These are phyloP conservation scores for Blumeriella jaapii DNA, from an alignment of 2,329 filamentous ascomycete genomes.

Conservation along the genomic window DNA sequence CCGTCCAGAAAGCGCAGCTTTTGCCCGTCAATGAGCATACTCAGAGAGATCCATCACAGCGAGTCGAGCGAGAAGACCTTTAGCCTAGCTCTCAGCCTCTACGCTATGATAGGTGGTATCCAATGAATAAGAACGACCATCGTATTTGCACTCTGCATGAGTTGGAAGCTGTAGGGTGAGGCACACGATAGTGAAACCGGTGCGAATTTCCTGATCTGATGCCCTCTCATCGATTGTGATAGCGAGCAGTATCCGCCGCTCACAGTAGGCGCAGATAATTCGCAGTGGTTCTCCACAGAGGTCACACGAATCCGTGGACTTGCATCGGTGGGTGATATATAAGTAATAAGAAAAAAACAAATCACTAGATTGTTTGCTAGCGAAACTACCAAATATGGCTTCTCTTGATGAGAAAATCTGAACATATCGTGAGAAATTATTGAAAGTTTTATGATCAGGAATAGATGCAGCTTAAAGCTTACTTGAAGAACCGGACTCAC, in stretches of 20 bases:
- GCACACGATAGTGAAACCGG: slow-evolving; percentile 2
- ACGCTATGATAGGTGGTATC: slow-evolving; percentile 2
- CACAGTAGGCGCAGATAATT: slow-evolving; percentile 1
- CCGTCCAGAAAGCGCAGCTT: background rate
- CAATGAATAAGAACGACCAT: slow-evolving; percentile 7
- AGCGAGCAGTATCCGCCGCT: slow-evolving; percentile 3
- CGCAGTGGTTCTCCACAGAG: too few species aligned
- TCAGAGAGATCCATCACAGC: background rate
- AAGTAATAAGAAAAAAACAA: too few species aligned
- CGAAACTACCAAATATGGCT: too few species aligned
- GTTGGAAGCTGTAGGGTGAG: slow-evolving; percentile 5
- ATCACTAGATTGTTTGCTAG: too few species aligned
- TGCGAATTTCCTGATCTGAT: slow-evolving; percentile 6
- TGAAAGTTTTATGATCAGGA: too few species aligned
- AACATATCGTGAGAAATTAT: too few species aligned
- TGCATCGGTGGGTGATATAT: too few species aligned
- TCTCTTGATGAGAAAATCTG: too few species aligned
- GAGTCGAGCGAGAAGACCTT: too few species aligned
- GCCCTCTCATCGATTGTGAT: slow-evolving; percentile 3
- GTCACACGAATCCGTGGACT: too few species aligned
- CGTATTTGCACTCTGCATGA: slow-evolving; percentile 10
- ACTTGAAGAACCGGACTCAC: too few species aligned
- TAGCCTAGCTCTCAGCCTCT: background rate
- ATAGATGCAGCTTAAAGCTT: too few species aligned
- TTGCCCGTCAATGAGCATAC: slow-evolving; percentile 2